phyloP scores from a whole-genome alignment of 202 grass and related monocot species.

The Elaeis oleifera region DNA sequence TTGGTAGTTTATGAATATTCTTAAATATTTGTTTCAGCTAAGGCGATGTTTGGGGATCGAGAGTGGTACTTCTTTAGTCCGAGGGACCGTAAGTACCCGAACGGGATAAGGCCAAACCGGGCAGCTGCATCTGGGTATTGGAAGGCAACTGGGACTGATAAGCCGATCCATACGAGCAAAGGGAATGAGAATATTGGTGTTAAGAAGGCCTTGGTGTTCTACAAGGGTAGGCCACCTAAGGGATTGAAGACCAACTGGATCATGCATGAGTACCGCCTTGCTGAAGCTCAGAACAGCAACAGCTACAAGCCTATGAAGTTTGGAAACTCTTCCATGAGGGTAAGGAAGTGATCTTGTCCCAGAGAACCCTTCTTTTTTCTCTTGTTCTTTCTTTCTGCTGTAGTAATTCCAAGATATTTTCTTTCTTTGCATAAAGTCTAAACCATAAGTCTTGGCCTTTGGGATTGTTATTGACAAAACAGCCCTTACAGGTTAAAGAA shows the following conservation, averaged over 20 bases:
- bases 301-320: slow-evolving; percentile 66
- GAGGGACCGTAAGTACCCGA: slow-evolving; percentile 90
- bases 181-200: slow-evolving; percentile 59
- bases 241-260: slow-evolving; percentile 94
- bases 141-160: slow-evolving; percentile 97
- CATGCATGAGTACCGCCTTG: slow-evolving; percentile 97
- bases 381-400: too few species aligned
- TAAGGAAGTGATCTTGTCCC: slow-evolving; percentile 14
- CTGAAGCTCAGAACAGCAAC: slow-evolving; percentile 39
- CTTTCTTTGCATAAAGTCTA: too few species aligned
- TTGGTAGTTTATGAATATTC: too few species aligned
- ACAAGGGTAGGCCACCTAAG: slow-evolving; percentile 78
- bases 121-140: slow-evolving; percentile 81
- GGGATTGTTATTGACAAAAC: too few species aligned
- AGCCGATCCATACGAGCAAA: slow-evolving; percentile 52
- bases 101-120: slow-evolving; percentile 80
- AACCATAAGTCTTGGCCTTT: too few species aligned
- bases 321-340: slow-evolving; percentile 93
- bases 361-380: neutral
- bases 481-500: too few species aligned
- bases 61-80: slow-evolving; percentile 99
- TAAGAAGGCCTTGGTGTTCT: slow-evolving; percentile 99
- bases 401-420: too few species aligned
- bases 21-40: slow-evolving; percentile 21
- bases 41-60: slow-evolving; percentile 61